Evolutionary conservation across 2,329 filamentous ascomycete species (phyloP), one percentile per base, ranked within the genome.

Genomic region (Aspergillus versicolor): DNA sequence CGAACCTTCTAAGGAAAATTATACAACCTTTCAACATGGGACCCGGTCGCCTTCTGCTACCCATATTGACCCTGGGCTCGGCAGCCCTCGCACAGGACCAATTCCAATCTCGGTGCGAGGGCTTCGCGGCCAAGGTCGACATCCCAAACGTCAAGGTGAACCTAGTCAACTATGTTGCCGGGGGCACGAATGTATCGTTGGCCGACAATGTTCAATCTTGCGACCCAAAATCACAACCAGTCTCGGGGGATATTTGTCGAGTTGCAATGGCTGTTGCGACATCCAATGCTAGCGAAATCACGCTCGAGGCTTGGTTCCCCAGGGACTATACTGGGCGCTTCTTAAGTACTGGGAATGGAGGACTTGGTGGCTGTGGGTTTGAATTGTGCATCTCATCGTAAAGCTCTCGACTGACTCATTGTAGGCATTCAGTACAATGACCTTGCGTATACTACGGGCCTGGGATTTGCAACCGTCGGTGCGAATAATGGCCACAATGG

Each of bases 401-500:
- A 9, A n/a, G 0, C 3, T 17, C 7, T n/a, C 43, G 53, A 48
- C 46, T 19, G 5, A 21, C 15, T 17, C 9, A 30, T 11, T 17
- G 38, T 21, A 78, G 75, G 81, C 59, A 74, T 77, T 27, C 74
- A 77, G 62, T 77, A 81, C 57, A 69, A 75, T 57, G 78, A 76
- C 59, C 66, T 75, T 30, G 77, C 70, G 1, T 81, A 81, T 44
- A 73, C 75, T 1, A 66, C 73, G 6, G 61, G 69, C 0, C 67
- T 75, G 15, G 78, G 78, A 0, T 82, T 82, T 52, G 73, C 78
- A 1, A 70, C 73, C 0, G 74, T 82, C 27, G 79, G 78, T 2
- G 75, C 80, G 2, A 82, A 82, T 56, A 80, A 79, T 21, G 80
- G 80, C 3, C 80, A 82, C 46, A 79, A 81, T 59, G 80, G 79